Base-by-base conservation (phyloP, 192 early-diverging fungal species). In the Jimgerdemannia lactiflua region DNA sequence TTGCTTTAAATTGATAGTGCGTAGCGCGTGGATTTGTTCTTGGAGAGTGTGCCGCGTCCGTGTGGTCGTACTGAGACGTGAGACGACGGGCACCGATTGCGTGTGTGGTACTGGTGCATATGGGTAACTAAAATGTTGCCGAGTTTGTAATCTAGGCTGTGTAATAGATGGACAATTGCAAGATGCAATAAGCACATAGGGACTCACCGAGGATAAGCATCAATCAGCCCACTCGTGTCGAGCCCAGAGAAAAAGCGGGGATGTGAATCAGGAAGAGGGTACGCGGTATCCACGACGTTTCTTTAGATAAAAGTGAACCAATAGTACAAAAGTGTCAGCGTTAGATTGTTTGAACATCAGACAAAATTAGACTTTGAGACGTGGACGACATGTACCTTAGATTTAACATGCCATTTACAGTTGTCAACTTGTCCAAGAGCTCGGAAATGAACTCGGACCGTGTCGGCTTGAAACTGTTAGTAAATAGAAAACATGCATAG, bases 231-330 rank as follows among this genome's bases (percentile, higher is more conserved):
- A 14, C 14, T 10, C 8, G 49, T 2, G 49, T 59, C 49, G 49
- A 59, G 49, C 49, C 66, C 17, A 10, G 19, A 59, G 65, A 80
- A 80, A 67, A 80, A 44, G 4, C 71, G 71, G 3, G 79, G 79
- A 42, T 70, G 76, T 18, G 79, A 73, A 40, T 80, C 79, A 41
- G 71, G 59, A 3, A 80, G 40, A 40, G 79, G 79, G 64, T 76
- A 80, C 19, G 75, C 54, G 42, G 67, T 49, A 14, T 72, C 71
- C 11, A 80, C 39, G 41, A 43, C 40, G 11, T 40, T 63, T 72
- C 78, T 75, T 69, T 18, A 71, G 14, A 3, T 66, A 9, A 76
- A 66, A 70, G 49, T 41, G 19, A 42, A 59, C 49, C 49, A 59
- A 14, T 59, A 14, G 49, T 29, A 29, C 29, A 29, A 29, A 29